phyloP scores from a whole-genome alignment of 1,284 basidiomycete genomes.

The Naganishia liquefaciens region DNA sequence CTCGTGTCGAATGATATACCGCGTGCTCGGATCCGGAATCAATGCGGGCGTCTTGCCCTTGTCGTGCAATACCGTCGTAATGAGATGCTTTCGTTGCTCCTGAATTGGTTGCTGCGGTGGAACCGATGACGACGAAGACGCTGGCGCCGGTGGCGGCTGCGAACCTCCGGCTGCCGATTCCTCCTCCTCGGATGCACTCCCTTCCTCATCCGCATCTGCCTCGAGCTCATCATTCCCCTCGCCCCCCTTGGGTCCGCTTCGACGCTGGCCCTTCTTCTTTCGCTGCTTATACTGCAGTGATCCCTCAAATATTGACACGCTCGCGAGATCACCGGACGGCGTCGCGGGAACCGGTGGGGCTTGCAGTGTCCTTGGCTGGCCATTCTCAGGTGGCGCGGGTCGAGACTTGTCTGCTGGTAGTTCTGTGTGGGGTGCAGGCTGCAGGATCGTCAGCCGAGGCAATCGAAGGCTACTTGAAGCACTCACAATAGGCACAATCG shows the following conservation, averaged over 20 bases:
- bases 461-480: too few species aligned
- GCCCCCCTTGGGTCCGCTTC: conserved; percentile 26
- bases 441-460: too few species aligned
- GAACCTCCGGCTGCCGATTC: background rate
- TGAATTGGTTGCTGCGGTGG: background rate
- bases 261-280: conserved; percentile 64
- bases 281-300: conserved; percentile 81
- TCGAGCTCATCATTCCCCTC: conserved; percentile 13
- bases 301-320: conserved; percentile 76
- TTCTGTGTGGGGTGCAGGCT: too few species aligned
- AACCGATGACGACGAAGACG: background rate
- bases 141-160: background rate
- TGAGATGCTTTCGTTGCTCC: background rate
- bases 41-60: background rate
- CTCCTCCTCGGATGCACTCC: conserved; percentile 7
- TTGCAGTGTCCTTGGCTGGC: background rate
- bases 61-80: background rate
- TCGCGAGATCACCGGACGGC: conserved; percentile 37
- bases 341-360: conserved; percentile 5
- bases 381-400: too few species aligned
- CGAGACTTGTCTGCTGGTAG: too few species aligned
- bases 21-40: background rate
- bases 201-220: conserved; percentile 23
- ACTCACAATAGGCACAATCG: conserved; percentile 6
- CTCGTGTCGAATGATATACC: background rate